Conservation (phyloP, 805 yeast species). For the Hanseniaspora singularis region DNA sequence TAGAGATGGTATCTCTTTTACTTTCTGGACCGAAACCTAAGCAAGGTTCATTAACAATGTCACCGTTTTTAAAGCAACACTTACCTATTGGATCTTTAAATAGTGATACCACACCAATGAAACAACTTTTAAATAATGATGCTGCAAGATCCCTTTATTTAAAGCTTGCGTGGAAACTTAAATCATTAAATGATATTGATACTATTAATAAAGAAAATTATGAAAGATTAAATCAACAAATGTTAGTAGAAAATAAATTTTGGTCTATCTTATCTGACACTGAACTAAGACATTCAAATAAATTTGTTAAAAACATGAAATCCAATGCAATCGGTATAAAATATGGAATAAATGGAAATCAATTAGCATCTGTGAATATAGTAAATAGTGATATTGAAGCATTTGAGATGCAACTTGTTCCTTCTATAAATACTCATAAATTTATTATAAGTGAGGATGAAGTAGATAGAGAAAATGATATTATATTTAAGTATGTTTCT, state of each 20-base stretch:
- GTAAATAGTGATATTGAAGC: background rate
- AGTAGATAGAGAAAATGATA: background rate
- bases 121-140: conserved; percentile 20
- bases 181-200: conserved; percentile 49
- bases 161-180: conserved; percentile 68
- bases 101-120: conserved; percentile 29
- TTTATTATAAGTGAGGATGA: background rate
- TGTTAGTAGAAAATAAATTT: conserved; percentile 45
- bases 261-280: conserved; percentile 37
- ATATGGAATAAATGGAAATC: conserved; percentile 41
- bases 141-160: conserved; percentile 23
- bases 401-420: conserved; percentile 3
- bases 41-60: conserved; percentile 77
- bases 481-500: conserved; percentile 5
- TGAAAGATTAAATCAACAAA: conserved; percentile 40
- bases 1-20: conserved; percentile 76
- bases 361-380: conserved; percentile 1
- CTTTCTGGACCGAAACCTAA: conserved; percentile 74
- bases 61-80: conserved; percentile 63
- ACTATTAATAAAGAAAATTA: conserved; percentile 41
- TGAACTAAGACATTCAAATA: background rate
- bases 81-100: conserved; percentile 67
- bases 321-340: conserved; percentile 59
- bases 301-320: conserved; percentile 33
- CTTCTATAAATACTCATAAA: conserved; percentile 8